A percentile compares a stretch with the other conserved stretches of the same genome.
Evolutionary conservation across 2,329 filamentous ascomycete species (phyloP).

Genomic region (Gremmenia infestans): DNA sequence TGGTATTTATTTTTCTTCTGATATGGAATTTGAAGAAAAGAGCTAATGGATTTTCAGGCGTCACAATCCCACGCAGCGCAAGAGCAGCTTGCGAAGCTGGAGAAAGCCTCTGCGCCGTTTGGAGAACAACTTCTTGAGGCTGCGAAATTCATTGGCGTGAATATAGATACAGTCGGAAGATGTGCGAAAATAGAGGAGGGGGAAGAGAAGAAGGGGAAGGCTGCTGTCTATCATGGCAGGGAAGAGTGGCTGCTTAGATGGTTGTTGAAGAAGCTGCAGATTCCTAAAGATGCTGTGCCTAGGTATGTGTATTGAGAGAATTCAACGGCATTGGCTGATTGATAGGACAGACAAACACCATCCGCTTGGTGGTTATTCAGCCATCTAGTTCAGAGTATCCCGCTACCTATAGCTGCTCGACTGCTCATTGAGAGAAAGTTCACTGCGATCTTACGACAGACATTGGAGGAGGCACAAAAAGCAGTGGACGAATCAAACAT

Average conservation of each 20-base stretch:
- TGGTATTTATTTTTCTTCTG: constrained; percentile 11
- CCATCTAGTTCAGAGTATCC: constrained; percentile 58
- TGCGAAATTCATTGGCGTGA: constrained; percentile 28
- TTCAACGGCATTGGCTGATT: background rate
- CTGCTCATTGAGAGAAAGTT: constrained; percentile 68
- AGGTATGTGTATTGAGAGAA: constrained; percentile 18
- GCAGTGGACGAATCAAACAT: constrained; percentile 28
- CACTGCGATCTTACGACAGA: constrained; percentile 58
- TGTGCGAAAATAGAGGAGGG: background rate
- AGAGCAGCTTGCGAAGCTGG: constrained; percentile 29
- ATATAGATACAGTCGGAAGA: constrained; percentile 22
- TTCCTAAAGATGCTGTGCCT: constrained; percentile 29
- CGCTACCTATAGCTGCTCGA: constrained; percentile 63
- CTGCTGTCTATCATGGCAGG: constrained; percentile 34
- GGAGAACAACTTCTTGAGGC: constrained; percentile 32
- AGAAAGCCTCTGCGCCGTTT: constrained; percentile 32
- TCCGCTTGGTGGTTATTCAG: constrained; percentile 56
- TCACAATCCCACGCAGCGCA: constrained; percentile 29
- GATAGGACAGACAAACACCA: constrained; percentile 15
- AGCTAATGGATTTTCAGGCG: constrained; percentile 16
- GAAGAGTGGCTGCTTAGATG: constrained; percentile 65
- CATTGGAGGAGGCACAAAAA: constrained; percentile 51
- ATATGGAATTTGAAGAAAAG: background rate
- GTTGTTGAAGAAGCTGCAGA: constrained; percentile 56
- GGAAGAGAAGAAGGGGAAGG: background rate